Evolutionary conservation across 2,329 filamentous ascomycete species (phyloP), one percentile per base, ranked within the genome.

Genomic region (Ceratocystis alfenasii): DNA sequence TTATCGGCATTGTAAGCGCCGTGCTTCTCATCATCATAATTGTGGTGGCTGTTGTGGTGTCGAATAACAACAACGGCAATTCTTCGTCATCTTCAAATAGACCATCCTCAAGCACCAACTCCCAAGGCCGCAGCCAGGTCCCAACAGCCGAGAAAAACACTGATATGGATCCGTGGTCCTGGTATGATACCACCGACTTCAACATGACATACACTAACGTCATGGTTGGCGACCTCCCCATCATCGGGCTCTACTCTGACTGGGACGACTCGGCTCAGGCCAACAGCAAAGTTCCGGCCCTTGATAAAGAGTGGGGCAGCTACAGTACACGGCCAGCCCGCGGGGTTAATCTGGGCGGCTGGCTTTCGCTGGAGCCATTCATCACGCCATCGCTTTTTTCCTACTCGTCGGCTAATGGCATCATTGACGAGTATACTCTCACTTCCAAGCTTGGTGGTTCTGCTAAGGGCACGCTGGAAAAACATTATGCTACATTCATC

Each of bases 331-430:
- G 81, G 65, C 91, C 92, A 1, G 90, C 95, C 28, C 85, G 93
- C 5, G 94, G 94, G 0, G 90, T 97, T 45, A 97, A 96, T 71
- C 74, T 97, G 0, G 94, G 94, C 63, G 94, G 94, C 12, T 99
- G 94, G 94, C 82, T 99, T 1, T 89, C 88, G 2, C 78, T 99
- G 12, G 94, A 99, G 72, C 94, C 94, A 0, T 96, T 95, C 74
- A 97, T 99, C 73, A 93, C 90, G 3, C 94, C 94, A 0, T 96
- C 92, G 0, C 81, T 96, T 30, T 99, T 99, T 76, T 77, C 84
- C 68, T 82, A 81, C 68, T 90, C 87, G 73, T 77, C 79, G 4
- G 73, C 74, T 17, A 70, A 86, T 78, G 78, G 84, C 4, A 83
- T 97, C 53, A 81, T 97, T 20, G 94, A 99, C 72, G 94, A 99